These are phyloP conservation scores for Trifolium repens DNA, from an alignment of 306 rosid genomes.

Conservation along the genomic window DNA sequence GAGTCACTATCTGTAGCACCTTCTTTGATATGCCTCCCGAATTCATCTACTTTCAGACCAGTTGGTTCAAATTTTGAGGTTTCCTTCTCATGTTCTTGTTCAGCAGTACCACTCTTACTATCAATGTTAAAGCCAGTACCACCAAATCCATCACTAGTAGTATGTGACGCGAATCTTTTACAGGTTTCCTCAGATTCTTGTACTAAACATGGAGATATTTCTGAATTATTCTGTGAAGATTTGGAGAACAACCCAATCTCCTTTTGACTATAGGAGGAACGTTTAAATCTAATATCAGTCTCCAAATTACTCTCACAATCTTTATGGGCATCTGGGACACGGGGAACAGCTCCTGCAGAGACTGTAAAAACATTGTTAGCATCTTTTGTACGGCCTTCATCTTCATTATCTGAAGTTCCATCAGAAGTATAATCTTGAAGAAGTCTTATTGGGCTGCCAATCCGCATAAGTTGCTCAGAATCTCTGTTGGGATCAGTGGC, in stretches of 20 bases:
- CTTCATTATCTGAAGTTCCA: conserved; percentile 66
- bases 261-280: conserved; percentile 39
- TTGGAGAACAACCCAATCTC: conserved; percentile 42
- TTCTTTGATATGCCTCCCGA: conserved; percentile 80
- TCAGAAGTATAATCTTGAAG: conserved; percentile 91
- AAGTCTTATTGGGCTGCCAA: conserved; percentile 74
- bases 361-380: conserved; percentile 42
- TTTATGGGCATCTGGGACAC: conserved; percentile 42
- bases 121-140: conserved; percentile 44
- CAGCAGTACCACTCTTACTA: conserved; percentile 44
- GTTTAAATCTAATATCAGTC: conserved; percentile 43
- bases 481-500: conserved; percentile 39
- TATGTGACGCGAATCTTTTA: conserved; percentile 37
- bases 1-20: conserved; percentile 74
- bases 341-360: conserved; percentile 48
- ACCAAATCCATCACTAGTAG: conserved; percentile 39
- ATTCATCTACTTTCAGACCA: conserved; percentile 73
- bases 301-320: conserved; percentile 44
- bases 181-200: conserved; percentile 39
- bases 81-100: conserved; percentile 51
- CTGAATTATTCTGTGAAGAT: conserved; percentile 46
- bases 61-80: conserved; percentile 49
- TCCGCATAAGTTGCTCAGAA: conserved; percentile 46
- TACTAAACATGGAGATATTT: conserved; percentile 41
- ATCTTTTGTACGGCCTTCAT: conserved; percentile 44